Conservation (phyloP, 371 early-diverging fungal species). For the Rhizopus delemar region DNA sequence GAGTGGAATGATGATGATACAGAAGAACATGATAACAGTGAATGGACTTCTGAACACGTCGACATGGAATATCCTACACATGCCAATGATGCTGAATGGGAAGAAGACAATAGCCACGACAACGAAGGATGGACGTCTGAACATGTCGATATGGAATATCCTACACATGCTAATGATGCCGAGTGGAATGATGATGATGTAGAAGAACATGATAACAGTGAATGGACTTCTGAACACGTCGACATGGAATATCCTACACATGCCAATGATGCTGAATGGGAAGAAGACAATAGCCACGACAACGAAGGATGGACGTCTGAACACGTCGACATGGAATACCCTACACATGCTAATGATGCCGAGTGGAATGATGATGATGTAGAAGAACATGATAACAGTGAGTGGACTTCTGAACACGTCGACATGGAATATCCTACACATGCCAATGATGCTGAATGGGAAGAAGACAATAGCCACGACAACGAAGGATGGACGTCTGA, state of each 20-base stretch:
- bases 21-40: constrained; percentile 4
- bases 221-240: constrained; percentile 6
- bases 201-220: background rate
- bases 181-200: constrained; percentile 7
- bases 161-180: background rate
- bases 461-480: constrained; percentile 1
- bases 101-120: constrained; percentile 4
- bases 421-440: background rate
- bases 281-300: background rate
- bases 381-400: constrained; percentile 9
- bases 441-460: constrained; percentile 10
- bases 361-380: no score
- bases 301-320: constrained; percentile 29
- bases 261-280: background rate
- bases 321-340: constrained; percentile 9
- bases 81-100: constrained; percentile 17
- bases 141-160: background rate
- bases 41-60: constrained; percentile 19
- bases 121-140: constrained; percentile 12
- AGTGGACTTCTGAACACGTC: constrained; percentile 19
- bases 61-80: background rate
- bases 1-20: constrained; percentile 2
- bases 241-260: background rate
- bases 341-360: background rate
- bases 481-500: constrained; percentile 1